Conservation (phyloP, 2,329 filamentous ascomycete genomes). For the Alternaria sp. region DNA sequence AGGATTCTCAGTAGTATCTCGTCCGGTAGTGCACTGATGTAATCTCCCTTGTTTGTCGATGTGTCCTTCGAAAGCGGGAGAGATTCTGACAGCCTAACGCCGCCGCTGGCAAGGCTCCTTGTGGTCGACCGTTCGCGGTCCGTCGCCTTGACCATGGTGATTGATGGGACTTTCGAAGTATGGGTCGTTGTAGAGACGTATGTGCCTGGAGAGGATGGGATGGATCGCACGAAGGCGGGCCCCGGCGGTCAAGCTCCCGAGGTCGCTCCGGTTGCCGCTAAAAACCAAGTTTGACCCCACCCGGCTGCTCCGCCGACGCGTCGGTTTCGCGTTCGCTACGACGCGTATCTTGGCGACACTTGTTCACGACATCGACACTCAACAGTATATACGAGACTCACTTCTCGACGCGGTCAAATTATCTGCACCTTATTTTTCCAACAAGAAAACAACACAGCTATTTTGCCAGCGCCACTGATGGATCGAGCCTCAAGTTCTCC, state of each 20-base stretch:
- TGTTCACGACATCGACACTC: not conserved
- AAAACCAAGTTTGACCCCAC: not conserved
- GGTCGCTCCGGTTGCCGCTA: not conserved
- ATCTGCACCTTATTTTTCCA: not conserved
- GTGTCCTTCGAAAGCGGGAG: not conserved
- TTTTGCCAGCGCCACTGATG: slow-evolving; percentile 13
- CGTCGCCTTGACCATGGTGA: not conserved
- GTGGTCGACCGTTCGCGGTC: not conserved
- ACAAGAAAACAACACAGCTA: not conserved
- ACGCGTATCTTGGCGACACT: not conserved
- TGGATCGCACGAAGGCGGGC: not conserved
- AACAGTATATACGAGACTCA: not conserved
- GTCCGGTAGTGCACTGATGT: not conserved
- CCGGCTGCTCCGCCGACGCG: not conserved
- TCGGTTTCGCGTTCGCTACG: not conserved
- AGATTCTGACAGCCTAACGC: not conserved
- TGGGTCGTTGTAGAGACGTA: too few species aligned
- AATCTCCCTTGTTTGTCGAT: not conserved
- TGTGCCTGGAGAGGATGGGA: not conserved
- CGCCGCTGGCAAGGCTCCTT: not conserved
- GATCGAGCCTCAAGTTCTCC: slow-evolving; percentile 5
- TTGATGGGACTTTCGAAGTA: not conserved
- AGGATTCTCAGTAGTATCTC: not conserved
- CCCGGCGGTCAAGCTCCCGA: not conserved
- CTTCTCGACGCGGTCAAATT: not conserved